A percentile compares a stretch with the other conserved stretches of the same genome.
Conservation (phyloP, 1,284 basidiomycete genomes). For the Boletus smithii region DNA sequence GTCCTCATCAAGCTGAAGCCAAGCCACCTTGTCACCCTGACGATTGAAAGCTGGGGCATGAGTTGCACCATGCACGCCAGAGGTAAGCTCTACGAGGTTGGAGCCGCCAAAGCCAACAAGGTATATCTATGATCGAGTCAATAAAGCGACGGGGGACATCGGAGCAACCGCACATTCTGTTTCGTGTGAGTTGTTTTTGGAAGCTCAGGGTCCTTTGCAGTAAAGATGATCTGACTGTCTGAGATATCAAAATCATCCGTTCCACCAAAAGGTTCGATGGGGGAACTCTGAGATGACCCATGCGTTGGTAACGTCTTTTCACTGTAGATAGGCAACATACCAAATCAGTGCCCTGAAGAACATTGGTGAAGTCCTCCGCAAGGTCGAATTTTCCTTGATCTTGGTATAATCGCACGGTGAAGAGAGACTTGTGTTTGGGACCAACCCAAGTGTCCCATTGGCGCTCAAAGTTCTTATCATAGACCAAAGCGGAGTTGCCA, state of each 20-base stretch:
- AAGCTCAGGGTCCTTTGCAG: slow-evolving; percentile 76
- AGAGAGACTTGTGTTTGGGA: slow-evolving; percentile 68
- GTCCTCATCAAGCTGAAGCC: slow-evolving; percentile 83
- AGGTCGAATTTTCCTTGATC: slow-evolving; percentile 53
- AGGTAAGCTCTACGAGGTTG: slow-evolving; percentile 65
- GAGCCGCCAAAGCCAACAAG: slow-evolving; percentile 51
- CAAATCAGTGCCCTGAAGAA: slow-evolving; percentile 63
- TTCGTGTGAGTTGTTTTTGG: slow-evolving; percentile 76
- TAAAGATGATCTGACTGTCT: slow-evolving; percentile 68
- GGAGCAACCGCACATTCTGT: slow-evolving; percentile 53
- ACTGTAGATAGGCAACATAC: slow-evolving; percentile 38
- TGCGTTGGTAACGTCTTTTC: slow-evolving; percentile 2
- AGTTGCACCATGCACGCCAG: slow-evolving; percentile 80
- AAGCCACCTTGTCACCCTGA: slow-evolving; percentile 71
- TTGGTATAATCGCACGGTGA: slow-evolving; percentile 56
- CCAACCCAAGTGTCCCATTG: slow-evolving; percentile 91
- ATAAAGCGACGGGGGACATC: not conserved
- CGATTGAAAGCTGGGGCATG: slow-evolving; percentile 65
- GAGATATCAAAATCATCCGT: slow-evolving; percentile 77
- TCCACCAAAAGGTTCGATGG: slow-evolving; percentile 81
- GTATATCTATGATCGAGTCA: slow-evolving; percentile 52
- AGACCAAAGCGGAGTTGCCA: slow-evolving; percentile 74
- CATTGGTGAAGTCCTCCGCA: slow-evolving; percentile 51
- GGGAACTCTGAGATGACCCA: slow-evolving; percentile 48
- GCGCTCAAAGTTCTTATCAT: slow-evolving; percentile 71